phyloP scores from a whole-genome alignment of 345 rosid genomes.

The Lenwebbia sp. region DNA sequence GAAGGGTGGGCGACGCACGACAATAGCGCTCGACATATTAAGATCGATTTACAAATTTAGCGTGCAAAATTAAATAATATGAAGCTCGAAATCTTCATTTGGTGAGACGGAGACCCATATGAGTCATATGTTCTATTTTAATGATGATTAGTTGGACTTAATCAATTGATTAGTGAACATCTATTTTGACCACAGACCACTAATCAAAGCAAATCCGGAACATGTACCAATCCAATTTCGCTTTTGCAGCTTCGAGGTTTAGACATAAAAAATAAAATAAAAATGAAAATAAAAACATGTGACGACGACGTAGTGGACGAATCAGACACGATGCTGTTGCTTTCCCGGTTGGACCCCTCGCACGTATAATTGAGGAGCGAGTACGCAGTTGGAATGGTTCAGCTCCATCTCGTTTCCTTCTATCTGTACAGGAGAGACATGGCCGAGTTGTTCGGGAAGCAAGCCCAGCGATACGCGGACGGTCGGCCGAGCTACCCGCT shows the following conservation, averaged over 20 bases:
- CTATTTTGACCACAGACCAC: not conserved
- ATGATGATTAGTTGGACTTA: not conserved
- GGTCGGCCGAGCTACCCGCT: conserved; percentile 61
- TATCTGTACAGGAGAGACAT: conserved; percentile 6
- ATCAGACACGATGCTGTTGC: not conserved
- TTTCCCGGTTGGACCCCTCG: not conserved
- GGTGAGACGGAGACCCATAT: not conserved
- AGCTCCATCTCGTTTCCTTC: not conserved
- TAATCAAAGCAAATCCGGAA: not conserved
- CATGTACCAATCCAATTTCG: not conserved
- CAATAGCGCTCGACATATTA: not conserved
- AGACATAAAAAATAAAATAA: not conserved
- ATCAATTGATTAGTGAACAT: not conserved
- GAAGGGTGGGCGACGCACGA: conserved; percentile 29
- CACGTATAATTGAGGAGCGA: not conserved
- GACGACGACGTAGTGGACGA: not conserved
- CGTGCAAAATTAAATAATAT: not conserved
- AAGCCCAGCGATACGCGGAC: conserved; percentile 54
- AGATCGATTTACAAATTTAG: not conserved
- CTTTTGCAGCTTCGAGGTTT: not conserved
- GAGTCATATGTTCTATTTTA: not conserved
- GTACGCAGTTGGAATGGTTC: not conserved
- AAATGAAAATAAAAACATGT: not conserved
- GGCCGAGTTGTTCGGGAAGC: conserved; percentile 66
- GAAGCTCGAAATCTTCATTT: not conserved